phyloP scores from a whole-genome alignment of 371 early-diverging fungal species.

The Actinomortierella ambigua region DNA sequence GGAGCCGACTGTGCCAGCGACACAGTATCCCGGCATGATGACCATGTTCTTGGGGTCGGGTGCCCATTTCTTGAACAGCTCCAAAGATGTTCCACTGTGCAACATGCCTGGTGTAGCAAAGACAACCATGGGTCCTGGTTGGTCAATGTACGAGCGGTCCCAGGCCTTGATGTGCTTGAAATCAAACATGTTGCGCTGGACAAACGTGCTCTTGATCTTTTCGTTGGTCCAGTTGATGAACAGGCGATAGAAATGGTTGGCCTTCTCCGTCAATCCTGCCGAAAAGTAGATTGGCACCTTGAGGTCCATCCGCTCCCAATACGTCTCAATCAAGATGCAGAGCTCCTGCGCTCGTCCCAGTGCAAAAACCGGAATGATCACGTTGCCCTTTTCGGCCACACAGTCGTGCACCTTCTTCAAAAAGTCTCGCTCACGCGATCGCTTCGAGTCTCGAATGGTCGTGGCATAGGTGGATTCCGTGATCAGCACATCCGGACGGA shows the following conservation, averaged over 20 bases:
- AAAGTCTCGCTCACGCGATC: conserved; percentile 92
- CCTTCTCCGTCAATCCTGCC: conserved; percentile 92
- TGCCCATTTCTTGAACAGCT: conserved; percentile 91
- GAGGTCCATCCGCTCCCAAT: conserved; percentile 94
- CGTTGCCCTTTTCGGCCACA: conserved; percentile 88
- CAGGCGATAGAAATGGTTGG: conserved; percentile 92
- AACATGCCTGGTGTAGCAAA: conserved; percentile 98
- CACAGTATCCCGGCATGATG: conserved; percentile 94
- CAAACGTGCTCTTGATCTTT: conserved; percentile 86
- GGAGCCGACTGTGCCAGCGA: conserved; percentile 94
- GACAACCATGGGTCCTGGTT: conserved; percentile 88
- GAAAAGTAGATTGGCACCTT: conserved; percentile 92
- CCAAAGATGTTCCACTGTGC: conserved; percentile 81
- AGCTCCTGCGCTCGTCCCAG: conserved; percentile 97
- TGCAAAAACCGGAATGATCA: conserved; percentile 96
- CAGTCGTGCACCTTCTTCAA: conserved; percentile 90
- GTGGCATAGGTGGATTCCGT: conserved; percentile 97
- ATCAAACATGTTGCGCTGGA: conserved; percentile 91
- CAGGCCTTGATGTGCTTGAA: conserved; percentile 92
- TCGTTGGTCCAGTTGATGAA: conserved; percentile 97
- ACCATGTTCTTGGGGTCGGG: conserved; percentile 90
- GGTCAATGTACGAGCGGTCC: conserved; percentile 70
- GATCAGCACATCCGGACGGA: conserved; percentile 90
- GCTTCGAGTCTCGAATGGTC: conserved; percentile 93
- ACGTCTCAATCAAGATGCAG: conserved; percentile 92